Conservation (phyloP, 1,284 basidiomycete genomes). For the Leccinum solheimii region DNA sequence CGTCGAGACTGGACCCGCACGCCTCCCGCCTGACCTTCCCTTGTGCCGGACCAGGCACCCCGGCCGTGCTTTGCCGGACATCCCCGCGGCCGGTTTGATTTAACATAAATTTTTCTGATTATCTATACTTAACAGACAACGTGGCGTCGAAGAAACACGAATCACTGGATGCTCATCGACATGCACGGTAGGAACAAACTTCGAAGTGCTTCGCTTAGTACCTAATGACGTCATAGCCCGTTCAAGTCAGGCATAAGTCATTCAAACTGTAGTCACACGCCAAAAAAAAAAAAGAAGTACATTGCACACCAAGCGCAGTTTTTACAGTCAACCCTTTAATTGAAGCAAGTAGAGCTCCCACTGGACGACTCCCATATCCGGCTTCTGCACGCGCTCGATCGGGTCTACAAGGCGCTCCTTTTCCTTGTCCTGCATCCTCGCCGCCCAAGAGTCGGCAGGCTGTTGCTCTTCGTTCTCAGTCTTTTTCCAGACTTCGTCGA, state of each 20-base stretch:
- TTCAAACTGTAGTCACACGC: not conserved
- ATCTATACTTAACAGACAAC: not conserved
- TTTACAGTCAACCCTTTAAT: not conserved
- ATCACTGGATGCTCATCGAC: not conserved
- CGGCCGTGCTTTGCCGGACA: too few species aligned
- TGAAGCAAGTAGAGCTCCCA: slow-evolving; percentile 54
- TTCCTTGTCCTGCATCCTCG: slow-evolving; percentile 61
- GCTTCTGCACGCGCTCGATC: slow-evolving; percentile 57
- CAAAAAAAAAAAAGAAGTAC: not conserved
- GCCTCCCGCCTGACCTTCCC: too few species aligned
- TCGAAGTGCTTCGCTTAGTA: not conserved
- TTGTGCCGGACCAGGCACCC: too few species aligned
- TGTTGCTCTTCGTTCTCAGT: slow-evolving; percentile 34
- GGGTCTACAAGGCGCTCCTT: slow-evolving; percentile 52
- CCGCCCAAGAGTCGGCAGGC: slow-evolving; percentile 51
- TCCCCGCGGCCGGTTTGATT: too few species aligned
- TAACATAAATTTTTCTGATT: too few species aligned
- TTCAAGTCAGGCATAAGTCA: not conserved
- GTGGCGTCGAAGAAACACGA: not conserved
- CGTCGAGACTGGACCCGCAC: too few species aligned
- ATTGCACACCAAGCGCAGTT: not conserved
- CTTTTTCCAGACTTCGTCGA: slow-evolving; percentile 66
- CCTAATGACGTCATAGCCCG: not conserved
- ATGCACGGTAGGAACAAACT: not conserved
- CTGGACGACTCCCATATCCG: slow-evolving; percentile 46